Evolutionary conservation across 2,329 filamentous ascomycete species (phyloP), one percentile per base, ranked within the genome.

Genomic region (Mycosphaerella arachidis): DNA sequence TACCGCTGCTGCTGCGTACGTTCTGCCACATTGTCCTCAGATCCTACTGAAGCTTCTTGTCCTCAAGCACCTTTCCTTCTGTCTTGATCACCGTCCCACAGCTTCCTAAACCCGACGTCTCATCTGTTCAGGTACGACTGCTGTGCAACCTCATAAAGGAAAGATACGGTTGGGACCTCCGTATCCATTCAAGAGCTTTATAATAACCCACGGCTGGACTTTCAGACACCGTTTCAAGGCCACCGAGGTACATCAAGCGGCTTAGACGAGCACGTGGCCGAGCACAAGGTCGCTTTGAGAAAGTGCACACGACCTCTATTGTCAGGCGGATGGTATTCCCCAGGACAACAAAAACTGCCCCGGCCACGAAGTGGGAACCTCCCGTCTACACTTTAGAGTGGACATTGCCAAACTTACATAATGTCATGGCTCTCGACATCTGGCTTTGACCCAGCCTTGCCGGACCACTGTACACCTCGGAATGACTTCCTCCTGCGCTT

Each of bases 381-480:
- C n/a, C n/a, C n/a, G n/a, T n/a, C 45, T 51, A 33, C 30, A 29
- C 56, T 35, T 58, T 43, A 57, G 48, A 52, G 13, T 43, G 40
- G 40, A 43, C 40, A 18, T 51, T n/a, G 29, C 24, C 48, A 20
- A 24, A 53, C 29, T 40, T 48, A 16, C 61, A 63, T 53, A 46
- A 71, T 71, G 68, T 61, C 64, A 71, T 73, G 69, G 70, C 63
- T 63, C 29, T 50, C 63, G 30, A 35, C 54, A 18, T 35, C 57
- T 46, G 48, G 57, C 51, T 66, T 74, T 58, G 60, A 73, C 54
- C 75, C 76, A 12, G 67, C 76, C 20, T 74, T 86, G 60, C 85
- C 85, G 24, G 76, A 77, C 4, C 81, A 84, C 71, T 89, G 86
- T 76, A 78, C 83, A 62, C 86, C 86, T 12, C 78, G 81, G 2